A percentile compares a stretch with the other conserved stretches of the same genome.
Evolutionary conservation across 805 yeast genomes (phyloP).

Genomic region (Starmera caribaea): DNA sequence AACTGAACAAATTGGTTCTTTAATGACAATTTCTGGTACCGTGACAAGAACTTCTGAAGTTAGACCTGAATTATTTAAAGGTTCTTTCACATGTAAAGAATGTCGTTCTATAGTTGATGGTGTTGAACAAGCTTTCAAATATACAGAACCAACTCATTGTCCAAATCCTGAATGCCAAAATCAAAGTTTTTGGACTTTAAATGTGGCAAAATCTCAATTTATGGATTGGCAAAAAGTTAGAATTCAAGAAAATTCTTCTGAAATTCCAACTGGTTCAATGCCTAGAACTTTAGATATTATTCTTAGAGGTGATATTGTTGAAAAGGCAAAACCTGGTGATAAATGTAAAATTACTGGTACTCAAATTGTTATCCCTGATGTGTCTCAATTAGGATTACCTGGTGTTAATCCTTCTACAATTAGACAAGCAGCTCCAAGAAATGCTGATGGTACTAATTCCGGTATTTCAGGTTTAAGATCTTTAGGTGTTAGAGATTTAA

Average conservation of each 20-base stretch:
- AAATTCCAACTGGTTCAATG: conserved; percentile 98
- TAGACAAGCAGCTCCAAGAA: conserved; percentile 45
- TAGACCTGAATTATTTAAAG: conserved; percentile 85
- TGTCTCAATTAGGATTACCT: conserved; percentile 87
- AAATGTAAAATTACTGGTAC: conserved; percentile 90
- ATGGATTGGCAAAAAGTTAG: conserved; percentile 96
- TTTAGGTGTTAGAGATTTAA: conserved; percentile 83
- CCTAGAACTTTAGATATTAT: conserved; percentile 93
- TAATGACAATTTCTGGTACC: conserved; percentile 83
- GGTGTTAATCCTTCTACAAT: conserved; percentile 85
- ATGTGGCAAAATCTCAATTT: conserved; percentile 76
- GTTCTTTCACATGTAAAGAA: conserved; percentile 79
- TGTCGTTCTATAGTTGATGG: conserved; percentile 82
- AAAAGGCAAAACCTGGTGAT: conserved; percentile 95
- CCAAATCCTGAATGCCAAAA: conserved; percentile 83
- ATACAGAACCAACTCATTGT: conserved; percentile 91
- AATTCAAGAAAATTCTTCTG: conserved; percentile 92
- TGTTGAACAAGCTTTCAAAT: conserved; percentile 86
- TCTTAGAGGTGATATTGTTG: conserved; percentile 88
- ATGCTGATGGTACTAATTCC: conserved; percentile 58
- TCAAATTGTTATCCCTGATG: conserved; percentile 90
- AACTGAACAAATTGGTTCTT: conserved; percentile 79
- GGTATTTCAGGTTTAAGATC: conserved; percentile 86
- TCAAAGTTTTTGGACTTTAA: conserved; percentile 76
- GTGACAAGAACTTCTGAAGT: conserved; percentile 95